phyloP scores from a whole-genome alignment of 768 basidiomycete genomes.

The Macrolepiota dolichaula region DNA sequence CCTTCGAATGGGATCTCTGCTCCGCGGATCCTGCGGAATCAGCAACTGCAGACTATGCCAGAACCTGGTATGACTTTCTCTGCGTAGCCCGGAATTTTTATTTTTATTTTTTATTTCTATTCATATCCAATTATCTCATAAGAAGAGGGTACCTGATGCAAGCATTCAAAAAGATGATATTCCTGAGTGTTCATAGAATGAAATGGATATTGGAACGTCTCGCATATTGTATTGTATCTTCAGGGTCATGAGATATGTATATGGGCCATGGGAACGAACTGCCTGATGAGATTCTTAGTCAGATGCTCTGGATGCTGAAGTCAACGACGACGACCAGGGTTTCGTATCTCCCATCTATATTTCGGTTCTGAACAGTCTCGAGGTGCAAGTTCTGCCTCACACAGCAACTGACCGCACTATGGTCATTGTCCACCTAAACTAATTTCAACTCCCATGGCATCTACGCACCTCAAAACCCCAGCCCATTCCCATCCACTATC shows the following conservation, averaged over 20 bases:
- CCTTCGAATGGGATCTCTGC: no score
- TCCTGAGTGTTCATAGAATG: no score
- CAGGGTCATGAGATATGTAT: neutral
- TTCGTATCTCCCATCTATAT: neutral
- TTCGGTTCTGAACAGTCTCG: neutral
- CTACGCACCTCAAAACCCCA: constrained; percentile 45
- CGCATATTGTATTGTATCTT: neutral
- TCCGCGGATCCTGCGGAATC: no score
- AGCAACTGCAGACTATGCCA: no score
- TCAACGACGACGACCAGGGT: neutral
- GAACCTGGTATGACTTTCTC: no score
- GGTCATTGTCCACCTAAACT: neutral
- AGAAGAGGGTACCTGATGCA: no score
- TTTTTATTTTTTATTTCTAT: no score
- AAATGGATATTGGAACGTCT: neutral
- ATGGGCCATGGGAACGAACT: neutral
- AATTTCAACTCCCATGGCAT: constrained; percentile 26
- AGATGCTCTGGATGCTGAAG: neutral
- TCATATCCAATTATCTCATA: no score
- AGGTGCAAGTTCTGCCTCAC: neutral
- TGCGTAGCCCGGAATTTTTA: no score
- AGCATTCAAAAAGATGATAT: no score
- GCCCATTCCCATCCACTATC: constrained; percentile 74
- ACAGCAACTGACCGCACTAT: neutral
- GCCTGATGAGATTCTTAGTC: neutral